phyloP scores from a whole-genome alignment of 2,329 filamentous ascomycete genomes.

The Ophiostoma angusticollis region DNA sequence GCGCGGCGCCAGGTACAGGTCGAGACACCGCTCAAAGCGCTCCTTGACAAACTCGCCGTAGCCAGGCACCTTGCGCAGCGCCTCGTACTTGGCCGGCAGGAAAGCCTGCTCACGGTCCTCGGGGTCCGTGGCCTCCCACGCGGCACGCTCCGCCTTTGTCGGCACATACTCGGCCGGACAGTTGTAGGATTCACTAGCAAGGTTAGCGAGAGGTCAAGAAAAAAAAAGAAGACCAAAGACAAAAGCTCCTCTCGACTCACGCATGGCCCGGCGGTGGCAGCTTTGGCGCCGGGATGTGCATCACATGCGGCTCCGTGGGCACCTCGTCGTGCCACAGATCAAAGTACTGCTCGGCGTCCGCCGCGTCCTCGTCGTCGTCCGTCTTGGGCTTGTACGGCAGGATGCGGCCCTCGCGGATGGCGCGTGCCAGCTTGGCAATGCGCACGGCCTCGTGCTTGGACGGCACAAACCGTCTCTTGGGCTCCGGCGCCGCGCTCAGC shows the following conservation, averaged over 20 bases:
- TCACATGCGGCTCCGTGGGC: constrained; percentile 67
- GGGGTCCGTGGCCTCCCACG: constrained; percentile 75
- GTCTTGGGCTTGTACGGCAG: constrained; percentile 72
- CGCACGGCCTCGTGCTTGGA: constrained; percentile 96
- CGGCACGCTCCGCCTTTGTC: constrained; percentile 66
- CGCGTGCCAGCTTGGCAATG: constrained; percentile 92
- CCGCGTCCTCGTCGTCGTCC: constrained; percentile 51
- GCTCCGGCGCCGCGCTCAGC: constrained; percentile 83
- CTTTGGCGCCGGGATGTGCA: constrained; percentile 93
- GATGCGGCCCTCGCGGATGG: constrained; percentile 88
- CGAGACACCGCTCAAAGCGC: constrained; percentile 87
- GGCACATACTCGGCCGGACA: constrained; percentile 90
- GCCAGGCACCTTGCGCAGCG: constrained; percentile 81
- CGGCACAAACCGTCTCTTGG: constrained; percentile 87
- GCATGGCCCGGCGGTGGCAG: constrained; percentile 80
- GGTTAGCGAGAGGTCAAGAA: neutral
- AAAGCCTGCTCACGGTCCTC: constrained; percentile 89
- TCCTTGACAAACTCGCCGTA: constrained; percentile 89
- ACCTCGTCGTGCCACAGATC: constrained; percentile 94
- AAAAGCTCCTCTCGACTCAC: too few relatives aligned
- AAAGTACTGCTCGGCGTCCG: constrained; percentile 60
- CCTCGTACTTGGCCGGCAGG: constrained; percentile 67
- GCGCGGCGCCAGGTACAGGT: constrained; percentile 87
- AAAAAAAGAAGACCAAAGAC: neutral
- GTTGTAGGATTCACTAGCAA: constrained; percentile 65